Evolutionary conservation across 495 filamentous ascomycete species (phyloP).

Genomic region (Glonium stellatum): DNA sequence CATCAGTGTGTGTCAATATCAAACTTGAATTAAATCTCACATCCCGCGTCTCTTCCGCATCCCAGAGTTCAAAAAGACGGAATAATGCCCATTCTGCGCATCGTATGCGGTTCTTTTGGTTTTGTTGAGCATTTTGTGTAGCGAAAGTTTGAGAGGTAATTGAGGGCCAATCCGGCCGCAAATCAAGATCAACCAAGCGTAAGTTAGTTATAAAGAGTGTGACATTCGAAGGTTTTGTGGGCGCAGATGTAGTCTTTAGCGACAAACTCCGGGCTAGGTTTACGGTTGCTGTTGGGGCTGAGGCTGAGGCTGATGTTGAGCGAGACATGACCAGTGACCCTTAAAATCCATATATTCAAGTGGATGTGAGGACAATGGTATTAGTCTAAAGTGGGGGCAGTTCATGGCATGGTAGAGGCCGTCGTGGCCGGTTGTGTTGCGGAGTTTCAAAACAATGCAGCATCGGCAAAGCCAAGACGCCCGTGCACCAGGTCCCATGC

Average conservation of each 20-base stretch:
- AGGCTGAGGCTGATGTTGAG: conserved; percentile 18
- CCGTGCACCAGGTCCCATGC: no score
- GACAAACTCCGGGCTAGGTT: conserved; percentile 23
- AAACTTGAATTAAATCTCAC: conserved; percentile 38
- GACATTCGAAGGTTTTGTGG: conserved; percentile 44
- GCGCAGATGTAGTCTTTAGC: conserved; percentile 15
- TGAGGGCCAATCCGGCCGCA: conserved; percentile 66
- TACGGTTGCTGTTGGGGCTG: conserved; percentile 5
- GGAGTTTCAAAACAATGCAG: no score
- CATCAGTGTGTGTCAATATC: background rate
- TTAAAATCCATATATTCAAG: background rate
- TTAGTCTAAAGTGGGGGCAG: no score
- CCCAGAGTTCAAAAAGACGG: conserved; percentile 74
- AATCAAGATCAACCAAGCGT: conserved; percentile 70
- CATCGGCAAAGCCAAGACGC: no score
- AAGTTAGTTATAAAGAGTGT: conserved; percentile 74
- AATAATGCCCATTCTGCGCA: conserved; percentile 80
- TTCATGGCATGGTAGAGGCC: no score
- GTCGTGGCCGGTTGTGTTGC: no score
- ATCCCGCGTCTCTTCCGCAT: conserved; percentile 62
- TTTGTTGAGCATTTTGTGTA: conserved; percentile 57
- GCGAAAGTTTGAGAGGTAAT: conserved; percentile 60
- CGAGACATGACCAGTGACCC: conserved; percentile 12
- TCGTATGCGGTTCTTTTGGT: conserved; percentile 70
- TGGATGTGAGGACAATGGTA: background rate